Conservation (phyloP, 192 early-diverging fungal species). For the Linnemannia zychae region DNA sequence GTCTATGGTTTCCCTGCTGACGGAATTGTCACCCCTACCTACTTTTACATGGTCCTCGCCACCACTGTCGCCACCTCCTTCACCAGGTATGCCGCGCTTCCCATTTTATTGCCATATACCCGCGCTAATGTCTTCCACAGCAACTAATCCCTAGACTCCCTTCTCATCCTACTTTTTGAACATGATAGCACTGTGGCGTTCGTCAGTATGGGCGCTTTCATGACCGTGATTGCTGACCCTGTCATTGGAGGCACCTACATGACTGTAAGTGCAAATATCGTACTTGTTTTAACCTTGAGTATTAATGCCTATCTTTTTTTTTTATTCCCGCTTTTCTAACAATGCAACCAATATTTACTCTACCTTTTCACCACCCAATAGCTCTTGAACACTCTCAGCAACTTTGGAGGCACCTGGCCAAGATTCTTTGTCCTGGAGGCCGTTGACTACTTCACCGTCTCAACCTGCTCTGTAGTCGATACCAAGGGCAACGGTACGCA, state of each 20-base stretch:
- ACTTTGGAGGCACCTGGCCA: conserved; percentile 98
- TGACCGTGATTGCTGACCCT: conserved; percentile 96
- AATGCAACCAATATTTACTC: not conserved
- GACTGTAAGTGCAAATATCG: conserved; percentile 58
- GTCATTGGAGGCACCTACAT: conserved; percentile 90
- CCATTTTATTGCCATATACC: not conserved
- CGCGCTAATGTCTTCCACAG: not conserved
- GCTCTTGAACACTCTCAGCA: conserved; percentile 93
- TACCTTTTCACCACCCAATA: conserved; percentile 17
- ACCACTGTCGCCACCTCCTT: conserved; percentile 89
- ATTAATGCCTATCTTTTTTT: not conserved
- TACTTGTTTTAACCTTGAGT: not conserved
- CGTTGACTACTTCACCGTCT: conserved; percentile 89
- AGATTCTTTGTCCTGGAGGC: conserved; percentile 93
- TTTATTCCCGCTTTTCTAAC: not conserved
- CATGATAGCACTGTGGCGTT: conserved; percentile 65
- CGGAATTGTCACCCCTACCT: conserved; percentile 70
- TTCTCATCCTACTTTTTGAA: no score
- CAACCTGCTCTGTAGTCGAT: conserved; percentile 58
- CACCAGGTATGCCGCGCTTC: conserved; percentile 63
- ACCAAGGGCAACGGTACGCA: conserved; percentile 46
- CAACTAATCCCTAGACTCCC: no score
- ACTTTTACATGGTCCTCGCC: conserved; percentile 85
- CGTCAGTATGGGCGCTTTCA: conserved; percentile 95
- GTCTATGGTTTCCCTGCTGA: conserved; percentile 83